Evolutionary conservation across 805 yeast genomes (phyloP).

Genomic region (Nakazawaea anatomiae): DNA sequence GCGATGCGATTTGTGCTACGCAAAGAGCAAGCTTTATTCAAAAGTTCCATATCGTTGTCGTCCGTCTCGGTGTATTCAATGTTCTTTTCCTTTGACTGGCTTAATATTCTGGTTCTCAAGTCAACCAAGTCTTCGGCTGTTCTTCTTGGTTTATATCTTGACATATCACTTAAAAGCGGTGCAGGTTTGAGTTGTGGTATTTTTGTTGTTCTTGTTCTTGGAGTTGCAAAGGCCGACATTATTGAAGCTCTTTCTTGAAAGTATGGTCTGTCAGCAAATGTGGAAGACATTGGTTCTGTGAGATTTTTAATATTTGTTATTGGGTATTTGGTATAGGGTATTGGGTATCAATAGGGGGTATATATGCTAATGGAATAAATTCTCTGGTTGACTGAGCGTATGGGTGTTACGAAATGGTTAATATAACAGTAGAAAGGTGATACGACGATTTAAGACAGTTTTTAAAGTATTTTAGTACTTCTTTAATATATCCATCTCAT

Average conservation of each 20-base stretch:
- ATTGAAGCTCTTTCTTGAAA: neutral
- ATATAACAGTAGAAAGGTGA: too few relatives aligned
- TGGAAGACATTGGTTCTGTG: neutral
- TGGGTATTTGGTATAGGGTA: too few relatives aligned
- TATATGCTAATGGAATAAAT: too few relatives aligned
- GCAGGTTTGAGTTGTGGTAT: neutral
- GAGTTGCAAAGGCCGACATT: neutral
- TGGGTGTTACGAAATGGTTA: too few relatives aligned
- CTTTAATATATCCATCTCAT: too few relatives aligned
- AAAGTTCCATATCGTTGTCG: slow-evolving; percentile 1
- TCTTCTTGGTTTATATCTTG: neutral
- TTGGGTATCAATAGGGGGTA: neutral
- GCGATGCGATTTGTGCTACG: slow-evolving; percentile 27
- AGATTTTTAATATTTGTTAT: too few relatives aligned
- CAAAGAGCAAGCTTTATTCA: slow-evolving; percentile 35
- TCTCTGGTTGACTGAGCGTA: too few relatives aligned
- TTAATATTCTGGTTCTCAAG: neutral
- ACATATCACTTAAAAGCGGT: too few relatives aligned
- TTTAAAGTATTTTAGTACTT: too few relatives aligned
- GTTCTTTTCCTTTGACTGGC: neutral
- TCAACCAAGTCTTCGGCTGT: neutral
- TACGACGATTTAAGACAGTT: too few relatives aligned
- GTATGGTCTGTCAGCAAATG: neutral
- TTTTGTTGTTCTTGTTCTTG: neutral
- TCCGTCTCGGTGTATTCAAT: neutral